These are phyloP conservation scores for Pholiota conissans DNA, from an alignment of 768 basidiomycete species.

Conservation along the genomic window DNA sequence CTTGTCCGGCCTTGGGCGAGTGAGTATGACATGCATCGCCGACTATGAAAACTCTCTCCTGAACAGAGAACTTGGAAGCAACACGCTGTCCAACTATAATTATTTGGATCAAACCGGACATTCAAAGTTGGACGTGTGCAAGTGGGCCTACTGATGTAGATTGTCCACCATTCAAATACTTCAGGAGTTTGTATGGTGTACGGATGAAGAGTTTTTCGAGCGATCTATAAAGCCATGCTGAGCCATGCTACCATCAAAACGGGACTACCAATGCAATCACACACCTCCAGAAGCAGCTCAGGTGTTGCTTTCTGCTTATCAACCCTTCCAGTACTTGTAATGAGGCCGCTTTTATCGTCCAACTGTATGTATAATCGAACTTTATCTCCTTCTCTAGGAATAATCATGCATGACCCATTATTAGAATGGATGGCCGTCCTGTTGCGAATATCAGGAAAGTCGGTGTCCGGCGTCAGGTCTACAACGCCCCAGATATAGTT, in stretches of 20 bases:
- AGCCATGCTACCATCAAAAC: no score
- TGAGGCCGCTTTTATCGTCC: conserved; percentile 44
- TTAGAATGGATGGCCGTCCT: conserved; percentile 66
- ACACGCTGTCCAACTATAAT: conserved; percentile 70
- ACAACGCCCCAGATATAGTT: conserved; percentile 85
- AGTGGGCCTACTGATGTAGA: conserved; percentile 57
- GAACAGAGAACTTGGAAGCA: conserved; percentile 57
- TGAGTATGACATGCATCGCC: conserved; percentile 77
- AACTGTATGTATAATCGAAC: conserved; percentile 75
- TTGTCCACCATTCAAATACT: conserved; percentile 70
- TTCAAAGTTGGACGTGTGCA: neutral
- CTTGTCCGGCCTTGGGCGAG: conserved; percentile 70
- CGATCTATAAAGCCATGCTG: conserved; percentile 44
- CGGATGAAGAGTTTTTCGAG: conserved; percentile 55
- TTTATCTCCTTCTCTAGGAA: conserved; percentile 69
- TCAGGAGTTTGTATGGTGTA: conserved; percentile 49
- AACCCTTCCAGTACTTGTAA: conserved; percentile 46
- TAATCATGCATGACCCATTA: conserved; percentile 69
- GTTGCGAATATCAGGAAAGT: conserved; percentile 78
- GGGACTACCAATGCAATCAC: no score
- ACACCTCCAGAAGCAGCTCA: conserved; percentile 52
- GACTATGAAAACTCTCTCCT: conserved; percentile 73
- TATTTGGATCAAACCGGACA: neutral
- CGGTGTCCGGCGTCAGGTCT: conserved; percentile 67
- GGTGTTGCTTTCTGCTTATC: conserved; percentile 54